Base-by-base conservation (phyloP, 108 stramenopile genomes). In the Fistulifera solaris region DNA sequence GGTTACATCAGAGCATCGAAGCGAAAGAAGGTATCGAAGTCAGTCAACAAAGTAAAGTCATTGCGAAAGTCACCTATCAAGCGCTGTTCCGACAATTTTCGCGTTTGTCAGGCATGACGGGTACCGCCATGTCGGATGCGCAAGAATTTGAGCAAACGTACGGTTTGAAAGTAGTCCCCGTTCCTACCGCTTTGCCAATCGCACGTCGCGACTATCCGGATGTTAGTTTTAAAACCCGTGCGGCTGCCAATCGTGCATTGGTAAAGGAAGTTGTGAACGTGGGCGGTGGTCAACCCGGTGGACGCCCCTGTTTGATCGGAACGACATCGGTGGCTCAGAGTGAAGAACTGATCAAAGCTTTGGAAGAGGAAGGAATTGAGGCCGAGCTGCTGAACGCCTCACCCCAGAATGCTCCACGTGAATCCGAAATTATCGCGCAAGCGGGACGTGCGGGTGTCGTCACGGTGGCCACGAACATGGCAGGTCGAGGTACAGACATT, bases 401-500 rank as follows among this genome's bases (percentile, higher is more conserved):
- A 0, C 94, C 94, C 23, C 83, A 96, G 52, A 85, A 92, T 67
- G 93, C 94, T 16, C 72, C 83, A 27, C 72, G 90, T 14, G 96
- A 97, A 70, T 77, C 85, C 40, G 94, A 95, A 70, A 91, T 97
- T 56, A 76, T 97, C 23, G 87, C 91, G 4, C 96, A 97, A 67
- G 96, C 96, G 21, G 96, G 96, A 27, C 77, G 96, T 41, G 64
- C 88, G 24, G 94, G 93, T 23, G 80, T 76, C 12, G 96, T 97
- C 23, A 97, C 96, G 7, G 94, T 97, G 10, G 92, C 94, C 11
- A 97, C 96, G n/a, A 97, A 97, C 71, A 77, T 97, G 94, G 94
- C 94, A 10, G 94, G 96, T 27, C 83, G 92, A 40, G 96, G 96
- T 47, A 97, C 96, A 3, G 96, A 97, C 59, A 97, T 97, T 67